These are phyloP conservation scores for Urtica urens DNA, from an alignment of 306 rosid species.

Conservation along the genomic window DNA sequence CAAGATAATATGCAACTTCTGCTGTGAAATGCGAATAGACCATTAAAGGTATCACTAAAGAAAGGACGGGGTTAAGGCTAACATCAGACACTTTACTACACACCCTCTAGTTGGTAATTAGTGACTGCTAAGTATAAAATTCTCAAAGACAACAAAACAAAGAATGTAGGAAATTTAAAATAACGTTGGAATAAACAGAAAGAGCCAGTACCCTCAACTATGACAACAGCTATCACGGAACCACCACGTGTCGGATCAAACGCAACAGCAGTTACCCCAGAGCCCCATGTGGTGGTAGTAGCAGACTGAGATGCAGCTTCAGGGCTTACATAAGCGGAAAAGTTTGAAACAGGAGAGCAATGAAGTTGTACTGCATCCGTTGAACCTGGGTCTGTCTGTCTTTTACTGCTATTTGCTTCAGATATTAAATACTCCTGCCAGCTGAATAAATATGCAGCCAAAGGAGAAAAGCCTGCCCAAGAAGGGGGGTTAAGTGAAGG, in stretches of 20 bases:
- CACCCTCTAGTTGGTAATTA: too few species aligned
- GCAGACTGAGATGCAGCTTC: constrained; percentile 98
- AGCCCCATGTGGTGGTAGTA: constrained; percentile 99
- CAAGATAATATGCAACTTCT: too few species aligned
- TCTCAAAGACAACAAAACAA: background rate
- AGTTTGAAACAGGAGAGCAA: constrained; percentile 95
- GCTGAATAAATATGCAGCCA: constrained; percentile 86
- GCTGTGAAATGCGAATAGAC: too few species aligned
- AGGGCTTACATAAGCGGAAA: constrained; percentile 97
- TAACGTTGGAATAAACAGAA: background rate
- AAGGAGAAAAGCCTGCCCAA: constrained; percentile 86
- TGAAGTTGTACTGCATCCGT: constrained; percentile 65
- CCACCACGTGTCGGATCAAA: constrained; percentile 97
- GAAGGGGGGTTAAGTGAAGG: constrained; percentile 60
- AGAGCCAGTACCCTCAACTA: constrained; percentile 65
- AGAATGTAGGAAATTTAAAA: background rate
- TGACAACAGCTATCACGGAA: constrained; percentile 89
- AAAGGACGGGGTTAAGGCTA: too few species aligned
- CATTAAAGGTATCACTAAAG: too few species aligned
- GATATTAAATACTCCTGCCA: constrained; percentile 88
- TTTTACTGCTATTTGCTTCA: constrained; percentile 64
- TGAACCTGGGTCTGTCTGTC: constrained; percentile 51
- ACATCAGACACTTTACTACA: too few species aligned
- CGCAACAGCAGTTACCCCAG: constrained; percentile 98
- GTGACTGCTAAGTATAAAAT: too few species aligned